Conservation (phyloP, 2,329 filamentous ascomycete genomes). For the Paraphaeosphaeria minitans region DNA sequence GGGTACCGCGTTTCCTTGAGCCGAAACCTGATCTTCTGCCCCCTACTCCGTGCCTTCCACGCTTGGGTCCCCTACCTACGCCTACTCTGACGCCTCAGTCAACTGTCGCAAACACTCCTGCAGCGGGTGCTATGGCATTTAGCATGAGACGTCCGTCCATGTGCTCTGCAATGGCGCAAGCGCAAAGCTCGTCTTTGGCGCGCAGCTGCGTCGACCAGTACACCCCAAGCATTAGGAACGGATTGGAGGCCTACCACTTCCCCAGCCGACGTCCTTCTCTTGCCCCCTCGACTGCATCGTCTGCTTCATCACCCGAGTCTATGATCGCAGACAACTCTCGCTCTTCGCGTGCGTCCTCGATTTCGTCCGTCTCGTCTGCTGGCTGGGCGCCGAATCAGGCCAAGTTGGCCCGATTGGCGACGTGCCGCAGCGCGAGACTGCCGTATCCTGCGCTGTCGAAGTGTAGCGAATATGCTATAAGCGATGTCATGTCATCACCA, state of each 20-base stretch:
- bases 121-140: constrained; percentile 60
- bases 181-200: constrained; percentile 59
- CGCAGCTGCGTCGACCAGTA: constrained; percentile 61
- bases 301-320: constrained; percentile 65
- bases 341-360: constrained; percentile 61
- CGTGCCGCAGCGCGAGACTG: constrained; percentile 56
- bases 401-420: constrained; percentile 58
- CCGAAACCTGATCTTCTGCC: constrained; percentile 56
- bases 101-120: constrained; percentile 62
- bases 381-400: constrained; percentile 59
- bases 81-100: constrained; percentile 65
- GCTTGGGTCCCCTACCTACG: constrained; percentile 64
- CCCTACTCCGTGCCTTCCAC: constrained; percentile 60
- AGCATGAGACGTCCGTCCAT: constrained; percentile 61
- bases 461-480: constrained; percentile 43
- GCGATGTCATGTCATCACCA: constrained; percentile 46
- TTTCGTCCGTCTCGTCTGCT: constrained; percentile 58
- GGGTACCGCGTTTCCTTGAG: constrained; percentile 57
- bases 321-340: constrained; percentile 66
- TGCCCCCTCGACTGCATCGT: constrained; percentile 57
- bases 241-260: constrained; percentile 54
- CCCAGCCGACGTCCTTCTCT: constrained; percentile 53
- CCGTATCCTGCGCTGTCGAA: constrained; percentile 46
- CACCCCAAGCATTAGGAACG: constrained; percentile 47
- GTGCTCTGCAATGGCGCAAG: constrained; percentile 63